Base-by-base conservation (phyloP, 352 stramenopile genomes). In the Pythium graminicola region DNA sequence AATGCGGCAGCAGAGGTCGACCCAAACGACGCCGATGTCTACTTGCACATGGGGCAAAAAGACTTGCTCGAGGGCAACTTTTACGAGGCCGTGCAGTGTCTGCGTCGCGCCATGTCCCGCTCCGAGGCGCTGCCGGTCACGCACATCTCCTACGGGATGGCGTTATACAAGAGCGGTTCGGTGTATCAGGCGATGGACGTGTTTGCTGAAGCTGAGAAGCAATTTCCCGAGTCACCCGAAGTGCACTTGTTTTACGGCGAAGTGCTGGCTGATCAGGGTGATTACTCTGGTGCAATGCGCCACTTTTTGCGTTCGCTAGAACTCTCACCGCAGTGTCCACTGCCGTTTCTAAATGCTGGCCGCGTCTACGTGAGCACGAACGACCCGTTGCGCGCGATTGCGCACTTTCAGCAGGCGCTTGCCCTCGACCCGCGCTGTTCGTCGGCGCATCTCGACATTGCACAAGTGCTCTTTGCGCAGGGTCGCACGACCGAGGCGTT, bases 291-390 rank as follows among this genome's bases (percentile, higher is more conserved):
- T 31, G 82, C 82, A 29, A 93, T 93, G 82, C 67, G 68, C 23
- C 82, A 91, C 63, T 88, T 91, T 36, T 40, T 87, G 28, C 61
- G 65, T 7, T 76, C 78, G 1, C 79, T 85, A 31, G 72, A 90
- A 54, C 57, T 93, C 20, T 93, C 81, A 0, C 80, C 82, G 3
- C 57, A 77, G 51, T 93, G 82, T 42, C 80, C 80, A 22, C 57
- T 93, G 52, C 82, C 78, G n/a, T 90, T 89, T 57, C 64, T 93
- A 27, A 90, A 91, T 35, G 82, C 80, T 33, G 82, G 82, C 5
- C 78, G 82, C 9, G 81, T 93, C 17, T 93, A 87, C 52, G 79
- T 91, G 23, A 69, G 69, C 53, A 91, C 82, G 31, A 93, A 93
- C 52, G 81, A 93, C 47, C 80, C 78, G 13, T 72, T 79, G 46